These are phyloP conservation scores for Pleurotus pulmonarius DNA, from an alignment of 768 basidiomycete species.

Conservation along the genomic window DNA sequence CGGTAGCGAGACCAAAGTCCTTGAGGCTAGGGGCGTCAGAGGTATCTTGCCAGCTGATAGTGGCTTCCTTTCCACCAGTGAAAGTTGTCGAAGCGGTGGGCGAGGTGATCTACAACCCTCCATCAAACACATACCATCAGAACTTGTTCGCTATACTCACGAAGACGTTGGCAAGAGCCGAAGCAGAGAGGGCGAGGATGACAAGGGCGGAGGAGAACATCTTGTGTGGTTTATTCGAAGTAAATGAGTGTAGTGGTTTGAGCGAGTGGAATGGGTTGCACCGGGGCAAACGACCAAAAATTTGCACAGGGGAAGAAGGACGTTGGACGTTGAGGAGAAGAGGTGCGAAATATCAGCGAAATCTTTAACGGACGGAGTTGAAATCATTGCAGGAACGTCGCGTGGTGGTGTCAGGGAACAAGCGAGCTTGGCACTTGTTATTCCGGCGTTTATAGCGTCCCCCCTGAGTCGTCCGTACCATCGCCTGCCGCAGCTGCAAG, in stretches of 20 bases:
- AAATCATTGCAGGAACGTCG: not conserved
- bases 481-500: too few species aligned
- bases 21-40: slow-evolving; percentile 41
- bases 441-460: not conserved
- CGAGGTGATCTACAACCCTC: slow-evolving; percentile 44
- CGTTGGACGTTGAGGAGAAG: not conserved
- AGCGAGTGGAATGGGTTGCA: slow-evolving; percentile 31
- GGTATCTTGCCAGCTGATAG: slow-evolving; percentile 60
- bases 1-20: slow-evolving; percentile 44
- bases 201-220: slow-evolving; percentile 53
- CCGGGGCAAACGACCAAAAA: slow-evolving; percentile 17
- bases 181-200: slow-evolving; percentile 47
- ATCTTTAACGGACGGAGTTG: slow-evolving; percentile 7
- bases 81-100: slow-evolving; percentile 46
- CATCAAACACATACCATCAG: too few species aligned
- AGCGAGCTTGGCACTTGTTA: not conserved
- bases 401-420: not conserved
- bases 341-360: not conserved
- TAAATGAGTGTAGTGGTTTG: slow-evolving; percentile 15
- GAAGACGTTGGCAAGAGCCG: slow-evolving; percentile 53
- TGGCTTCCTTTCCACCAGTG: slow-evolving; percentile 44
- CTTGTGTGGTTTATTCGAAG: slow-evolving; percentile 14
- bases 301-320: not conserved
- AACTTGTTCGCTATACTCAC: slow-evolving; percentile 25
- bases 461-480: not conserved